Base-by-base conservation (phyloP, 1,139 yeast genomes). In the Yarrowia galli region DNA sequence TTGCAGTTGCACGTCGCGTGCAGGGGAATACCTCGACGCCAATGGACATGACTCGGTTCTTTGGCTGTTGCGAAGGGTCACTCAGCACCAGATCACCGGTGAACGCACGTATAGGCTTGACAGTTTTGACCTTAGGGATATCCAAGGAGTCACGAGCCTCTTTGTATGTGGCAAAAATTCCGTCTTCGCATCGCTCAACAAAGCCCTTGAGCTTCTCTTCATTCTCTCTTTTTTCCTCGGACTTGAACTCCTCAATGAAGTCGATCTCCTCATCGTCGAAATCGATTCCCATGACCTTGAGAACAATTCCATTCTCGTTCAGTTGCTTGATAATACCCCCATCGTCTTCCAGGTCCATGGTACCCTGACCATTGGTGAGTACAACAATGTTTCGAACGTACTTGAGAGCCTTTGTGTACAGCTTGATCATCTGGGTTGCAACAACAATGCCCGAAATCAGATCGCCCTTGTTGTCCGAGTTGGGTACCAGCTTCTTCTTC, bases 21-120 rank as follows among this genome's bases (percentile, higher is more conserved):
- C 89, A 89, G 0, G 95, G 91, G 72, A 79, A 90, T 0, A 89
- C 87, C 71, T 88, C 91, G 0, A 89, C 87, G 20, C 78, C 77
- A n/a, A 75, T 72, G 7, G 70, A 70, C 25, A 74, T 38, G 6
- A 72, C 70, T 13, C 73, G 71, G 0, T 69, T 58, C 3, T 69
- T 71, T 9, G 71, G 71, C 23, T 70, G 71, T 20, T 74, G 73
- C 0, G 67, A 68, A 0, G 70, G 63, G 51, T 71, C 71, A 9
- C 86, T 87, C 43, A 85, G 73, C 5, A 81, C 75, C 15, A 85
- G 74, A 10, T 70, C 70, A 1, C 87, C 86, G 23, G 74, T 73
- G 72, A 77, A 83, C 12, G 75, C 70, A 20, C 76, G 73, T 32
- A 82, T 73, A 0, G 87, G 85, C 35, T 79, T 77, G 0, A 80